A percentile compares a stretch with the other conserved stretches of the same genome.
Evolutionary conservation across 176 grass and related monocot species (phyloP).

Genomic region (Carex scoparia): DNA sequence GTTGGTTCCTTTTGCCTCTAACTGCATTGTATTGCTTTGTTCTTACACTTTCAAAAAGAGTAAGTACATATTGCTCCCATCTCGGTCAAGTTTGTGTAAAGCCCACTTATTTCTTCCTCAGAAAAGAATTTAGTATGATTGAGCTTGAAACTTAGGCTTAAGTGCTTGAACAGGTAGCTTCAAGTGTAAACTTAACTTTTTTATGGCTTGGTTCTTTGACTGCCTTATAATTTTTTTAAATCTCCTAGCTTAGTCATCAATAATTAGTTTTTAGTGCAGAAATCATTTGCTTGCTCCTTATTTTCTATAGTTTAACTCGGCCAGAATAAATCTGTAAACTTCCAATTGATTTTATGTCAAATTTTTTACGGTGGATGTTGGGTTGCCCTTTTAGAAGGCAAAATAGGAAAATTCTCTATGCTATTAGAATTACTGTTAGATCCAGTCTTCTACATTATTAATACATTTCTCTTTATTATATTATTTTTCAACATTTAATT

Average conservation of each 20-base stretch:
- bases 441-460: conserved; percentile 9
- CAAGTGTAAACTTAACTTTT: not conserved
- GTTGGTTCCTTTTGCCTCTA: not conserved
- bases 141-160: not conserved
- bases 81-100: not conserved
- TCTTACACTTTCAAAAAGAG: not conserved
- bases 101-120: not conserved
- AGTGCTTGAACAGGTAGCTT: not conserved
- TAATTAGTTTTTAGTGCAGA: not conserved
- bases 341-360: not conserved
- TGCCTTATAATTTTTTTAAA: not conserved
- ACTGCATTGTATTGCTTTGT: conserved; percentile 6
- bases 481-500: not conserved
- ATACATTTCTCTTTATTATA: conserved; percentile 9
- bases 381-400: not conserved
- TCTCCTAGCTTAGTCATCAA: not conserved
- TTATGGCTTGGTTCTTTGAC: not conserved
- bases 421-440: not conserved
- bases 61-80: not conserved
- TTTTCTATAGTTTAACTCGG: not conserved
- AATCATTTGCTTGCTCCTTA: not conserved
- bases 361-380: not conserved
- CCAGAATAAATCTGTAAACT: not conserved
- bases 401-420: not conserved
- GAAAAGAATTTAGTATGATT: not conserved